Evolutionary conservation across 257 asterid species (phyloP), one percentile per base, ranked within the genome.

Genomic region (Solanum habrochaites): DNA sequence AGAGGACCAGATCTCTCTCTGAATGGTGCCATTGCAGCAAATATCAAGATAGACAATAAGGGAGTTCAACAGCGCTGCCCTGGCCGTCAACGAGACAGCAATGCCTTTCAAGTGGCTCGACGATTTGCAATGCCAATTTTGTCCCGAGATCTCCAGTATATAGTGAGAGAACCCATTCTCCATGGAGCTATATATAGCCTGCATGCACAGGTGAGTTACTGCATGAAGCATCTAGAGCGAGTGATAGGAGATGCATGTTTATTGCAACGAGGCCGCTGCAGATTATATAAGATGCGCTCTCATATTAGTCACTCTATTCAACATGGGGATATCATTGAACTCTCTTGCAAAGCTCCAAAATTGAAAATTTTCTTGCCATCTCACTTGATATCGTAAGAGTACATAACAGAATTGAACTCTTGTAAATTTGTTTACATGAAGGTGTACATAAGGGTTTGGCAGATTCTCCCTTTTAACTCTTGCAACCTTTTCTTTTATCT

Each of bases 1-100:
- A 88, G 81, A 90, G 18, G 92, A 81, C 49, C 91, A 86, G 40
- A n/a, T 85, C 85, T 29, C 18, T 70, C 56, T 92, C 98, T 32
- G 95, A 37, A 88, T 95, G 77, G 84, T 92, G 49, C 95, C 95
- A 95, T 89, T 88, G 94, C 88, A 89, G 99, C n/a, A n/a, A n/a
- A n/a, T n/a, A 91, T 97, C 99, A 35, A 97, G 98, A n/a, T n/a
- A n/a, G n/a, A n/a, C n/a, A n/a, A n/a, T n/a, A n/a, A n/a, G n/a
- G n/a, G 98, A 90, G 98, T 93, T 97, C 98, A 11, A 95, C 99
- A 25, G 96, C 96, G 96, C 96, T 42, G 98, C 98, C n/a, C n/a
- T 27, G 98, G 98, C n/a, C n/a, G 88, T 97, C 99, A 87, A 94
- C 98, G n/a, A 9, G 99, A n/a, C 99, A 86, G 99, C 99, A 39